Conservation (phyloP, 2,329 filamentous ascomycete genomes). For the Diaporthe ampelina region DNA sequence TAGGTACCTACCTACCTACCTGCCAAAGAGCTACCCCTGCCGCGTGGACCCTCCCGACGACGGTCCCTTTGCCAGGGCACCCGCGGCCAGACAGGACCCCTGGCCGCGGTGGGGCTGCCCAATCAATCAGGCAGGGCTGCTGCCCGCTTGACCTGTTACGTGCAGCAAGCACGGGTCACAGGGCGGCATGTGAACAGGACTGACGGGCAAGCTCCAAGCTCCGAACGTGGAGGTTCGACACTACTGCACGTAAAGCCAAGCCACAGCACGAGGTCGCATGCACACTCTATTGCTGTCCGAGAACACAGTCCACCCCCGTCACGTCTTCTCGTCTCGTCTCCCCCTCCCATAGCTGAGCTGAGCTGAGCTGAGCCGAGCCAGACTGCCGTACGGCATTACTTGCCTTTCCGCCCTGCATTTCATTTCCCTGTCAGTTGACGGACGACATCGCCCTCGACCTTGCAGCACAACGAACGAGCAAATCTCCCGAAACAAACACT, state of each 20-base stretch:
- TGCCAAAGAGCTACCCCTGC: conserved; percentile 30
- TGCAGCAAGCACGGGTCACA: conserved; percentile 27
- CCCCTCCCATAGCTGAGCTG: too few relatives aligned
- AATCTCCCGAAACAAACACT: neutral
- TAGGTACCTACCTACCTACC: neutral
- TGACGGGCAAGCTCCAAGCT: neutral
- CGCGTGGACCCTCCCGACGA: neutral
- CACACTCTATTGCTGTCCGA: neutral
- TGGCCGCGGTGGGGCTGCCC: neutral
- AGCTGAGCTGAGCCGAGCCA: neutral
- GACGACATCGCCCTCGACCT: neutral
- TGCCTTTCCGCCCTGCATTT: neutral
- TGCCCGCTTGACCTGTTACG: conserved; percentile 5
- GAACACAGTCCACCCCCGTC: neutral
- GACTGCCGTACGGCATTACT: neutral
- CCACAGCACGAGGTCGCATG: conserved; percentile 20
- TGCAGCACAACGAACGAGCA: neutral
- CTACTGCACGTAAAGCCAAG: neutral
- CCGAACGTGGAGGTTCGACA: neutral
- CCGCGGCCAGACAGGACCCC: neutral
- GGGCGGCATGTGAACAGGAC: conserved; percentile 21
- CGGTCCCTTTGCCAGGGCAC: neutral
- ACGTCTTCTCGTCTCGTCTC: neutral
- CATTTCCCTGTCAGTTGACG: neutral
- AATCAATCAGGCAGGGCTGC: neutral